Percentiles rank a stretch among this genome's conserved stretches.
These are phyloP conservation scores for Citrus medica DNA, from an alignment of 345 rosid genomes.

Conservation along the genomic window DNA sequence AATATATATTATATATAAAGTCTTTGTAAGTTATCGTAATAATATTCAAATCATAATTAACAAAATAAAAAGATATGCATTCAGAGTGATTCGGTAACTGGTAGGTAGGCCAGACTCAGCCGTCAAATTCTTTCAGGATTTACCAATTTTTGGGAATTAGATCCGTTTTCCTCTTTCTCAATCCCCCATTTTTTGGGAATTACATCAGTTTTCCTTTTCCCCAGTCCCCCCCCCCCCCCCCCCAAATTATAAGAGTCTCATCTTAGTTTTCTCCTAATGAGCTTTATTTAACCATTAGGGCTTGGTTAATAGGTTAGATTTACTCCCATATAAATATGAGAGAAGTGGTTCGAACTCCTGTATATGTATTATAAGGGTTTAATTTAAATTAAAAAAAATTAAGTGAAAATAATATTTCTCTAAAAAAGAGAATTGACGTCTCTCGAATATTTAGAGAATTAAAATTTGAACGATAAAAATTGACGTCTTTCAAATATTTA, in stretches of 20 bases:
- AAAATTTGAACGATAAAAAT: no score
- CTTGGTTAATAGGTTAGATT: no score
- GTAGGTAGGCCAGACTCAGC: background rate
- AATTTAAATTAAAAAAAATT: no score
- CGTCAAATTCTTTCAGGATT: background rate
- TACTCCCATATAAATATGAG: rapidly evolving
- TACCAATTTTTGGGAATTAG: background rate
- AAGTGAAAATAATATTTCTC: rapidly evolving
- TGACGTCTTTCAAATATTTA: no score
- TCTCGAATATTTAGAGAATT: no score
- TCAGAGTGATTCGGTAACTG: background rate
- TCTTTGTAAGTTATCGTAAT: no score
- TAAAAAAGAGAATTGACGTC: rapidly evolving
- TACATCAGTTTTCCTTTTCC: background rate
- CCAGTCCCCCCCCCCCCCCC: background rate
- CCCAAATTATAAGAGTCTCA: no score
- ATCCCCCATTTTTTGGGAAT: background rate
- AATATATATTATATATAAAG: no score
- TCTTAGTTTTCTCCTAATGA: no score
- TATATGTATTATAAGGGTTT: rapidly evolving
- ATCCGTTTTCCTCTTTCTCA: background rate
- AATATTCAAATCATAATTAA: no score
- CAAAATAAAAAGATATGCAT: no score
- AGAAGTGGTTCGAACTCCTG: rapidly evolving
- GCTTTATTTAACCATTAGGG: no score